Conservation (phyloP, 139 green algal genomes). For the Haematococcus sp. region DNA sequence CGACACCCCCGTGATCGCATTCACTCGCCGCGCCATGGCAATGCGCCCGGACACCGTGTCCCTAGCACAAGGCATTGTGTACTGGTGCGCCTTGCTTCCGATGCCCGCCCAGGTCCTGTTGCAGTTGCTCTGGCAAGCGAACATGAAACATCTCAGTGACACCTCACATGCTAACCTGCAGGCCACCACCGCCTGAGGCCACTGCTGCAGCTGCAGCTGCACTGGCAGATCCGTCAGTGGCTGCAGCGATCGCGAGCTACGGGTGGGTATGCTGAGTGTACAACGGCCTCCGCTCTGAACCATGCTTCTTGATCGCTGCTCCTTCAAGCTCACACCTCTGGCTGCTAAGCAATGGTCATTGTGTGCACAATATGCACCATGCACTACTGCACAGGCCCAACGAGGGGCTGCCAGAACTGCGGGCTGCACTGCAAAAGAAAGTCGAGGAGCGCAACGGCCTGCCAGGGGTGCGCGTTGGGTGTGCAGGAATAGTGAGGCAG, state of each 20-base stretch:
- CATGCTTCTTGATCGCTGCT: not conserved
- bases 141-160: too few species aligned
- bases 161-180: too few species aligned
- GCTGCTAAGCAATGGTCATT: too few species aligned
- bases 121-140: too few species aligned
- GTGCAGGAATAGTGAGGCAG: too few species aligned
- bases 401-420: conserved; percentile 74
- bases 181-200: conserved; percentile 9
- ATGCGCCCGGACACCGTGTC: conserved; percentile 15
- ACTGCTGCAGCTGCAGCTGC: conserved; percentile 1
- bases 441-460: conserved; percentile 72
- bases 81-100: conserved; percentile 20
- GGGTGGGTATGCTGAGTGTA: not conserved
- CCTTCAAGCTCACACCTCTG: too few species aligned
- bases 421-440: conserved; percentile 72
- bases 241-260: too few species aligned
- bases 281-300: not conserved
- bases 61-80: conserved; percentile 36
- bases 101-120: too few species aligned
- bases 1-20: conserved; percentile 69
- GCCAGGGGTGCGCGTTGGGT: conserved; percentile 9
- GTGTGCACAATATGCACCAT: too few species aligned
- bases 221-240: not conserved
- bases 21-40: conserved; percentile 26
- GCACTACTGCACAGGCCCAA: conserved; percentile 62